These are phyloP conservation scores for Cercospora citrullina DNA, from an alignment of 2,329 filamentous ascomycete species.

Conservation along the genomic window DNA sequence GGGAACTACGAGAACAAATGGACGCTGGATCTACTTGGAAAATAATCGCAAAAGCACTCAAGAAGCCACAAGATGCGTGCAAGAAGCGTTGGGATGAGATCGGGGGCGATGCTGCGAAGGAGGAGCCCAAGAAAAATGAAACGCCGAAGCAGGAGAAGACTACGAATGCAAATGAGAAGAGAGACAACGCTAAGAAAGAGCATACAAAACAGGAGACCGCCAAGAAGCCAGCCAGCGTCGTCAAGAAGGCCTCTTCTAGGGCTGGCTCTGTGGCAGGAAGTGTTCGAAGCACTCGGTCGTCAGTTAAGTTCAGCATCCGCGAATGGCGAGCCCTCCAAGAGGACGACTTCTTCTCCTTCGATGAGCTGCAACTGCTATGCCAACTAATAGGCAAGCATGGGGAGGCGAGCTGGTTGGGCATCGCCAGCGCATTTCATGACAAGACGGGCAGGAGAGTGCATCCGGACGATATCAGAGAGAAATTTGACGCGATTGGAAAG, in stretches of 20 bases:
- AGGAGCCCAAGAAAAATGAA: constrained; percentile 16
- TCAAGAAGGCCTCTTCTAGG: constrained; percentile 20
- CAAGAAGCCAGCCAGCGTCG: constrained; percentile 12
- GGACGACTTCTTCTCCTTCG: constrained; percentile 40
- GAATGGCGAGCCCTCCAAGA: constrained; percentile 37
- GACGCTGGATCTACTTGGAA: constrained; percentile 10
- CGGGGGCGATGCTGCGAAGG: constrained; percentile 10
- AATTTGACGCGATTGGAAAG: constrained; percentile 38
- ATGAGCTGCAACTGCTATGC: constrained; percentile 47
- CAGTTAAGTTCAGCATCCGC: constrained; percentile 33
- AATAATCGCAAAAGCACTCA: constrained; percentile 13
- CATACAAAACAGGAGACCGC: constrained; percentile 19
- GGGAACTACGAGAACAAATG: constrained; percentile 24
- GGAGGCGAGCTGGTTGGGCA: constrained; percentile 46
- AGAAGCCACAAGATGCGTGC: constrained; percentile 12
- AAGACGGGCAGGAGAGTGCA: constrained; percentile 50
- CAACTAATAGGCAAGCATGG: constrained; percentile 43
- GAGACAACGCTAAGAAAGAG: constrained; percentile 25
- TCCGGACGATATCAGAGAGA: constrained; percentile 47
- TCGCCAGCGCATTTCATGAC: constrained; percentile 52
- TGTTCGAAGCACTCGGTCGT: constrained; percentile 16
- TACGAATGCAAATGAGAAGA: constrained; percentile 24
- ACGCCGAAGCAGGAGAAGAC: constrained; percentile 17
- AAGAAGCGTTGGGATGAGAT: constrained; percentile 18
- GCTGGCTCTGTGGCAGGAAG: constrained; percentile 17